These are phyloP conservation scores for Telfairia occidentalis DNA, from an alignment of 331 rosid genomes.

Conservation along the genomic window DNA sequence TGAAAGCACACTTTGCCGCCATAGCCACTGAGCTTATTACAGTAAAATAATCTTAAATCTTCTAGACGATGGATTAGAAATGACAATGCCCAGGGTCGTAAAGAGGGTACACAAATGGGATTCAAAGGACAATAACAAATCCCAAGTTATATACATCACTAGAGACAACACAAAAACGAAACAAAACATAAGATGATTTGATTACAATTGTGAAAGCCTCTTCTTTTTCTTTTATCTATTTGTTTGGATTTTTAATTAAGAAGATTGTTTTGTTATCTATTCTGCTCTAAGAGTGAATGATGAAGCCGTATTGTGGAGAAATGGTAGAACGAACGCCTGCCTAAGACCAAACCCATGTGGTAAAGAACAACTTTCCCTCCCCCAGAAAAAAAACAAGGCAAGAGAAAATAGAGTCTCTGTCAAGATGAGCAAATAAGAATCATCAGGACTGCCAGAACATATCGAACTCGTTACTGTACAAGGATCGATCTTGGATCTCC, in stretches of 20 bases:
- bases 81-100: background rate
- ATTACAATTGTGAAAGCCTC: constrained; percentile 4
- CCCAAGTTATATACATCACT: constrained; percentile 1
- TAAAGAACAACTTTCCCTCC: constrained; percentile 10
- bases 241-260: background rate
- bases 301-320: background rate
- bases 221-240: background rate
- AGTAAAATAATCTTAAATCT: background rate
- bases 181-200: background rate
- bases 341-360: constrained; percentile 8
- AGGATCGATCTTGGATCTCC: constrained; percentile 93
- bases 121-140: background rate
- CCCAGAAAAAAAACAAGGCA: constrained; percentile 6
- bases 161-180: background rate
- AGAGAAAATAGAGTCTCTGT: background rate
- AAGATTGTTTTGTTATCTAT: background rate
- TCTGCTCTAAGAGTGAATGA: constrained; percentile 3
- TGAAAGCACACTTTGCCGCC: background rate
- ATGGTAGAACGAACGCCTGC: background rate
- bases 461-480: constrained; percentile 73
- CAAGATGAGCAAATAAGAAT: constrained; percentile 9
- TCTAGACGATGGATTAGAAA: background rate
- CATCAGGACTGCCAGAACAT: constrained; percentile 85
- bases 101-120: background rate
- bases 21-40: constrained; percentile 8